These are phyloP conservation scores for Ganoderma leucocontextum DNA, from an alignment of 1,284 basidiomycete species.

Conservation along the genomic window DNA sequence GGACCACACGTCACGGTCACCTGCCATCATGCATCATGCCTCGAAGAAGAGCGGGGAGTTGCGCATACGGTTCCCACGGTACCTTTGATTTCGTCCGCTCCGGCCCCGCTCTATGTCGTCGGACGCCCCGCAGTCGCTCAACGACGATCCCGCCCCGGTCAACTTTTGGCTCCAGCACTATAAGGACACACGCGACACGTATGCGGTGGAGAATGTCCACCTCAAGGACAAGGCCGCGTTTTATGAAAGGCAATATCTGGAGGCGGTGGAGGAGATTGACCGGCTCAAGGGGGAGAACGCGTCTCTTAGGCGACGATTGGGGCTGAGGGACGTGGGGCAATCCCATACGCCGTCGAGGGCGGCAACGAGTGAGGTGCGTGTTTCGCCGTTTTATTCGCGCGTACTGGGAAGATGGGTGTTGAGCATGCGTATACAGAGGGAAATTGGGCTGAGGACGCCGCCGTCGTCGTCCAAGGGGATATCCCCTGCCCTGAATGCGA, in stretches of 20 bases:
- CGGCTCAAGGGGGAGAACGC: neutral
- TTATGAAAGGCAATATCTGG: no score
- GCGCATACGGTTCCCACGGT: neutral
- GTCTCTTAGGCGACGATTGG: neutral
- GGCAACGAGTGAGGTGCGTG: neutral
- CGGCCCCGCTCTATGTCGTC: neutral
- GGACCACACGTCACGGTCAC: neutral
- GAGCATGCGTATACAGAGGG: neutral
- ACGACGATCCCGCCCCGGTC: neutral
- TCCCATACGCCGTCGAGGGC: neutral
- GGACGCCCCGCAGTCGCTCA: neutral
- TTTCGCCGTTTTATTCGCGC: neutral
- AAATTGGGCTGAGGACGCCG: conserved; percentile 12
- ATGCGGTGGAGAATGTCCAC: neutral
- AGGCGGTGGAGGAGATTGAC: neutral
- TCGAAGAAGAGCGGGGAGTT: neutral
- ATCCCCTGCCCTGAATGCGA: neutral
- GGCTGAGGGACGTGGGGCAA: neutral
- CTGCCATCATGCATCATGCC: neutral
- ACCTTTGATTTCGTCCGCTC: neutral
- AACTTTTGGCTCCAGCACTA: neutral
- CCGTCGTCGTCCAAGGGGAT: conserved; percentile 2
- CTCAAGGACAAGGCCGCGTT: neutral
- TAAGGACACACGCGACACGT: neutral
- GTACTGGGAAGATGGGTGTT: neutral